These are phyloP conservation scores for Vinca minor DNA, from an alignment of 257 asterid species.

Conservation along the genomic window DNA sequence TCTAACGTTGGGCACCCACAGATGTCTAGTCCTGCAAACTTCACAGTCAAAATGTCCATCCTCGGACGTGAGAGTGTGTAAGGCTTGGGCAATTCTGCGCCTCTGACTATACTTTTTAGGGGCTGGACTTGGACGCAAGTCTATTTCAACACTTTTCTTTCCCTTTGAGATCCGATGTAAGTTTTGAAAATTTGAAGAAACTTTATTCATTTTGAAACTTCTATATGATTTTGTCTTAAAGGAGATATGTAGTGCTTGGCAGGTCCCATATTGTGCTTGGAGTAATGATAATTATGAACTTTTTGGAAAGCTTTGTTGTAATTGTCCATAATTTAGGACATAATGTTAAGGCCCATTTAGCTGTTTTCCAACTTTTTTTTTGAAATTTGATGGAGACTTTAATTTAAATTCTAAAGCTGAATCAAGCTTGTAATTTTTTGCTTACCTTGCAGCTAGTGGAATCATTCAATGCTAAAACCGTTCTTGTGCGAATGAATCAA, in stretches of 20 bases:
- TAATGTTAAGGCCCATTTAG: no score
- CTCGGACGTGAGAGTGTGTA: no score
- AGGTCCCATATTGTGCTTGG: background rate
- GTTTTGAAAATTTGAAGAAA: background rate
- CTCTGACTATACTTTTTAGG: no score
- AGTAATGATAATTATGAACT: background rate
- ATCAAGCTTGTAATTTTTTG: background rate
- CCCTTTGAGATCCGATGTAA: background rate
- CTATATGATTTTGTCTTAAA: background rate
- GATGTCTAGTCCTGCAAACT: no score
- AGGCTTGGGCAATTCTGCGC: no score
- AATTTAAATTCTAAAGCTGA: background rate
- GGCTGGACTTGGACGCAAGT: no score
- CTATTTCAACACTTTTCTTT: background rate
- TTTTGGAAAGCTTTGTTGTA: background rate
- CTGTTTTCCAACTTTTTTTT: slow-evolving; percentile 6
- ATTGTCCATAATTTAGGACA: background rate
- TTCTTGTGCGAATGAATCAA: no score
- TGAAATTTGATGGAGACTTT: background rate
- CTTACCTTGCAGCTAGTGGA: background rate
- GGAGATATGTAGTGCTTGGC: background rate
- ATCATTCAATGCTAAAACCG: no score
- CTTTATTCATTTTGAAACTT: background rate
- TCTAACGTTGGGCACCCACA: no score
- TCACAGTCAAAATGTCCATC: no score